These are phyloP conservation scores for Pseudopyricularia cyperi DNA, from an alignment of 2,329 filamentous ascomycete genomes.

Conservation along the genomic window DNA sequence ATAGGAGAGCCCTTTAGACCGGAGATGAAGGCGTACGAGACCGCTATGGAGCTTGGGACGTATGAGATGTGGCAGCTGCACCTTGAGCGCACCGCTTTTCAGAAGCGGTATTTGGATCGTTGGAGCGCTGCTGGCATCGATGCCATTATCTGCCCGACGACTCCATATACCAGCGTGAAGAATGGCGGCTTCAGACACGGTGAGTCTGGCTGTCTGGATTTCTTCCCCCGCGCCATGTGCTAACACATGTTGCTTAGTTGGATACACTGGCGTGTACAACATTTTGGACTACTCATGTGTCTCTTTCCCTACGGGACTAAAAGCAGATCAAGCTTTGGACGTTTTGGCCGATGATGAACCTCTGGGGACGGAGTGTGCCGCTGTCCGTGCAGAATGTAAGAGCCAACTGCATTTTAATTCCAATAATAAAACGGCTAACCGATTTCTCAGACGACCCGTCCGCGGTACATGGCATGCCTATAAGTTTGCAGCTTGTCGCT, in stretches of 20 bases:
- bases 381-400: conserved; percentile 29
- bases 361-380: conserved; percentile 21
- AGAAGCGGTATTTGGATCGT: conserved; percentile 30
- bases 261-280: conserved; percentile 36
- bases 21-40: conserved; percentile 20
- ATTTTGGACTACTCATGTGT: conserved; percentile 33
- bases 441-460: conserved; percentile 5
- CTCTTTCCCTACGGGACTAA: conserved; percentile 30
- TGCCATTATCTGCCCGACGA: conserved; percentile 46
- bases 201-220: conserved; percentile 10
- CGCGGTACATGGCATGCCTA: conserved; percentile 8
- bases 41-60: conserved; percentile 23
- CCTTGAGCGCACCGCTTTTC: conserved; percentile 27
- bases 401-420: too few relatives aligned
- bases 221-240: too few relatives aligned
- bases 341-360: conserved; percentile 15
- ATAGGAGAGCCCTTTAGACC: conserved; percentile 27
- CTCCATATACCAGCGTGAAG: conserved; percentile 28
- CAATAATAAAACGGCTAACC: not conserved
- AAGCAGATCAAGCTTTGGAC: conserved; percentile 26
- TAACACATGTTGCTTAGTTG: conserved; percentile 18
- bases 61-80: conserved; percentile 35
- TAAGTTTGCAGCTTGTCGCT: conserved; percentile 22
- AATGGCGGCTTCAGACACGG: conserved; percentile 29
- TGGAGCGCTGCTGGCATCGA: conserved; percentile 40